Conservation (phyloP, 2,329 filamentous ascomycete species). For the Microcyclospora pomicola region DNA sequence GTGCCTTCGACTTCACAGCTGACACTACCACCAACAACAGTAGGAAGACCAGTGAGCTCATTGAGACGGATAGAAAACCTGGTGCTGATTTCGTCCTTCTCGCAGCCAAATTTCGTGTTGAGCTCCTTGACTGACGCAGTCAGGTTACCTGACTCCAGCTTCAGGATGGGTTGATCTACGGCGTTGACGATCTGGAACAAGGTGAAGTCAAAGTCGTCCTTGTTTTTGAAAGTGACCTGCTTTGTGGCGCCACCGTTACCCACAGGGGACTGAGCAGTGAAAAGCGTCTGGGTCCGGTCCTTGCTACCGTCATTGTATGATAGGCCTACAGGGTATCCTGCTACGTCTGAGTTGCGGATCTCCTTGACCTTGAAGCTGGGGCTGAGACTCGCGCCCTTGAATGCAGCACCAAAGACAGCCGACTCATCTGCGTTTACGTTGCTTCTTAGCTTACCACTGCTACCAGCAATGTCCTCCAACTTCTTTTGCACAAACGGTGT, state of each 20-base stretch:
- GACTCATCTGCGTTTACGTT: conserved; percentile 97
- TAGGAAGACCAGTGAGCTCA: conserved; percentile 62
- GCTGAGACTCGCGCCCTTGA: conserved; percentile 82
- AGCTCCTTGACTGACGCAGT: conserved; percentile 69
- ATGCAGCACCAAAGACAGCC: conserved; percentile 88
- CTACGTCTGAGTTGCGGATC: conserved; percentile 67
- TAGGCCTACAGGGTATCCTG: conserved; percentile 59
- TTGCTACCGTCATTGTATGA: conserved; percentile 56
- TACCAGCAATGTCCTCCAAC: conserved; percentile 62
- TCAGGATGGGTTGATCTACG: conserved; percentile 47
- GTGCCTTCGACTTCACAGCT: conserved; percentile 69
- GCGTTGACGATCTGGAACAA: conserved; percentile 60
- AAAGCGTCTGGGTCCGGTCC: conserved; percentile 66
- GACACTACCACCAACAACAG: conserved; percentile 59
- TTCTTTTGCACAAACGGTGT: conserved; percentile 90
- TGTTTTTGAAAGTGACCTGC: conserved; percentile 70
- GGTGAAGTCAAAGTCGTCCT: conserved; percentile 64
- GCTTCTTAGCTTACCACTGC: conserved; percentile 65
- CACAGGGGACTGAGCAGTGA: conserved; percentile 60
- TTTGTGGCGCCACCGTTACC: conserved; percentile 51
- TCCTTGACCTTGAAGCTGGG: conserved; percentile 97
- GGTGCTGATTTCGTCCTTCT: conserved; percentile 61
- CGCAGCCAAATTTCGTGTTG: conserved; percentile 65
- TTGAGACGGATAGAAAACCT: conserved; percentile 64
- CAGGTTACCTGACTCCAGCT: conserved; percentile 67